Evolutionary conservation across 768 basidiomycete genomes (phyloP).

Genomic region (Nevesoporus exiguus): DNA sequence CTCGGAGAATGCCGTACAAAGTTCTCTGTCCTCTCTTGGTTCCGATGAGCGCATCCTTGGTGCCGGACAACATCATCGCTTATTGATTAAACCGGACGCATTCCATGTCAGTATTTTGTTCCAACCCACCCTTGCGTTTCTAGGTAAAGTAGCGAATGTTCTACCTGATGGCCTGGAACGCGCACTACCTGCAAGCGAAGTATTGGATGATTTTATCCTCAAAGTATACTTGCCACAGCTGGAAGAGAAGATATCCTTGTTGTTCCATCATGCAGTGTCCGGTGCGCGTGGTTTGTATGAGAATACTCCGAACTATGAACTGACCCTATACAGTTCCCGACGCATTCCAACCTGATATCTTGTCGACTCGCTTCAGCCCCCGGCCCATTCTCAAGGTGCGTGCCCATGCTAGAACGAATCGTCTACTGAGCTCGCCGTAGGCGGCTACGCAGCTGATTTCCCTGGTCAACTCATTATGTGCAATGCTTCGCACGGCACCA

Average conservation of each 20-base stretch:
- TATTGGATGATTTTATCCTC: conserved; percentile 90
- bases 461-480: conserved; percentile 85
- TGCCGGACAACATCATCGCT: conserved; percentile 74
- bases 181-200: conserved; percentile 60
- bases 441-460: conserved; percentile 83
- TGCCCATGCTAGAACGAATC: neutral
- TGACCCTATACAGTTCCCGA: conserved; percentile 56
- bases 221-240: conserved; percentile 92
- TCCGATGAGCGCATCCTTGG: conserved; percentile 74
- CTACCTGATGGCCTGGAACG: conserved; percentile 72
- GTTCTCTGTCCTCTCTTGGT: conserved; percentile 53
- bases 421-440: conserved; percentile 38
- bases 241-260: conserved; percentile 85
- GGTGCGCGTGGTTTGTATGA: conserved; percentile 41
- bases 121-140: conserved; percentile 85
- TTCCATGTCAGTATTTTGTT: conserved; percentile 96
- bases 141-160: conserved; percentile 66
- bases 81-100: conserved; percentile 85
- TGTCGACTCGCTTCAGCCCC: conserved; percentile 57
- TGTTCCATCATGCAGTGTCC: conserved; percentile 84
- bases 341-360: conserved; percentile 81
- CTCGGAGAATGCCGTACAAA: conserved; percentile 59
- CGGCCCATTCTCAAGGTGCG: conserved; percentile 78
- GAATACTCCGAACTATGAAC: neutral
- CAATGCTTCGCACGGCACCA: conserved; percentile 86